Base-by-base conservation (phyloP, 352 stramenopile genomes). In the Blastocystis sp. region DNA sequence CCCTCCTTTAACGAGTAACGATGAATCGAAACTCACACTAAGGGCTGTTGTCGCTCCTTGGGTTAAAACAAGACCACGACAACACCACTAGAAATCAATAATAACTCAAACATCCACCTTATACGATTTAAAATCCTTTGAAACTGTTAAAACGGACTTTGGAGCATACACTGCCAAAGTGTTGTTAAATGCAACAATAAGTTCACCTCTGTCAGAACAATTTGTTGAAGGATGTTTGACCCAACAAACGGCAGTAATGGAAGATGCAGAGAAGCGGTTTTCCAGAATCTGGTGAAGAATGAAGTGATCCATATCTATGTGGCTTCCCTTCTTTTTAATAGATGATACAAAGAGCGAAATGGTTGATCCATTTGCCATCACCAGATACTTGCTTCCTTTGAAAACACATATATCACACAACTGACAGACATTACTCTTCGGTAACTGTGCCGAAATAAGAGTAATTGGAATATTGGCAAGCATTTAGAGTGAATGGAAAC, bases 21-120 rank as follows among this genome's bases (percentile, higher is more conserved):
- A 83, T 16, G 52, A 66, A 56, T 83, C 71, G 1, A 3, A 3
- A 37, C 71, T 83, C 27, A 29, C 35, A 49, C 49, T 54, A 19
- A 83, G 9, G 3, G 35, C 14, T 19, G 29, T 63, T 5, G 14
- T 24, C 19, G n/a, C 11, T 27, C 24, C 42, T 21, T 21, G n/a
- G 11, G 66, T 24, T n/a, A 21, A 9, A 35, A 65, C 19, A 16
- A 83, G 16, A 65, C 49, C n/a, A 51, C 71, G 71, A 83, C 71
- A 83, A 66, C 29, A 27, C 71, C 71, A 83, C 71, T 83, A 83
- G 11, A 39, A n/a, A 52, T 83, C 3, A 83, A 42, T 9, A 66
- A 0, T n/a, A 16, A 21, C 12, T 2, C 39, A 2, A 19, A 16
- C 16, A 46, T 14, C 14, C n/a, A 83, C 71, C 32, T 65, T 14